A percentile compares a stretch with the other conserved stretches of the same genome.
Conservation (phyloP, 2,329 filamentous ascomycete species). For the Cladosporium sp. region DNA sequence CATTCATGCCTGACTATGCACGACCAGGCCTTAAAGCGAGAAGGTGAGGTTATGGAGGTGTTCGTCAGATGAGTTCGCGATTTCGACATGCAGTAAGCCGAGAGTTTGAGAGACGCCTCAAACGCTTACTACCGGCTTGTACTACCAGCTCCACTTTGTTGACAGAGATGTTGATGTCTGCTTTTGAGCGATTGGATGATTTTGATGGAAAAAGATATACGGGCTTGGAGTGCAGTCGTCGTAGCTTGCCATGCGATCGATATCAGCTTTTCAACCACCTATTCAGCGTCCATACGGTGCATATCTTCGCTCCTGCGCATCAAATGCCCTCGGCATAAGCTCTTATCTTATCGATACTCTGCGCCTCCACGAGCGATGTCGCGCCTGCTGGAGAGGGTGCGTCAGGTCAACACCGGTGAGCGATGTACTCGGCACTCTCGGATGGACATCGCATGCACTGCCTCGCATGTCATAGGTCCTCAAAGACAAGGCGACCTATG, state of each 20-base stretch:
- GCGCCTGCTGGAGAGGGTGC: neutral
- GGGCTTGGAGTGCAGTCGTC: too few relatives aligned
- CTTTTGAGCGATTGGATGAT: neutral
- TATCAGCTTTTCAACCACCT: neutral
- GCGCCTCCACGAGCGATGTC: neutral
- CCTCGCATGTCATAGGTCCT: constrained; percentile 1
- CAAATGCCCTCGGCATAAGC: neutral
- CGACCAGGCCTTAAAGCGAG: neutral
- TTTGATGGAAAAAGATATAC: too few relatives aligned
- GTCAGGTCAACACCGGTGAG: neutral
- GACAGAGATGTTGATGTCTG: neutral
- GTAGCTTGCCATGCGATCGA: neutral
- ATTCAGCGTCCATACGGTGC: neutral
- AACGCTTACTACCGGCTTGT: constrained; percentile 1
- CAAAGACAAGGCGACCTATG: constrained; percentile 1
- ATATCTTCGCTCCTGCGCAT: neutral
- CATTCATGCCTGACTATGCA: neutral
- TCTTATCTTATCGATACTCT: constrained; percentile 4
- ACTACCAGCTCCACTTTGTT: neutral
- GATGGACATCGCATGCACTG: neutral
- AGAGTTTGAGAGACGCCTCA: neutral
- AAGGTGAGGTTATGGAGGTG: neutral
- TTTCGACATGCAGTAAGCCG: constrained; percentile 8
- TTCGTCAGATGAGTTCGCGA: neutral
- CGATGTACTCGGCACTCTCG: neutral